A percentile compares a stretch with the other conserved stretches of the same genome.
Evolutionary conservation across 768 basidiomycete species (phyloP).

Genomic region (Glaciozyma martinii): DNA sequence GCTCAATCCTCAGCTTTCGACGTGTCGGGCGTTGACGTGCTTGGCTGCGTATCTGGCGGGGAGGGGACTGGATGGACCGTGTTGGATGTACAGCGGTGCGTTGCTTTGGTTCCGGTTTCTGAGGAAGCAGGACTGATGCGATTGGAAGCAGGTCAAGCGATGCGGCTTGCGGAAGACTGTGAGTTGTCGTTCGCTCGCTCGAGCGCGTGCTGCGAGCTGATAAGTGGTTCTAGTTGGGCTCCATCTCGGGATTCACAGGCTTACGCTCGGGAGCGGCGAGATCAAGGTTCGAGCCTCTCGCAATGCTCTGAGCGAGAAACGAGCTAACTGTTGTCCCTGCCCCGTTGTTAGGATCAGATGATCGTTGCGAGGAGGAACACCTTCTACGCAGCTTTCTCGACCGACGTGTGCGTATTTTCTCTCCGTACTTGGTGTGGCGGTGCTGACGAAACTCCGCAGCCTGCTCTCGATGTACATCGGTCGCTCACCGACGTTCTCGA

Average conservation of each 20-base stretch:
- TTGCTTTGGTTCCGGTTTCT: too few species aligned
- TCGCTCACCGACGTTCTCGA: neutral
- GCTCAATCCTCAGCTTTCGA: conserved; percentile 11
- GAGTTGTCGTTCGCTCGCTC: neutral
- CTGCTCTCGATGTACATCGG: neutral
- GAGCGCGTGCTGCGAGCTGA: too few species aligned
- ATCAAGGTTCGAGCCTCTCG: too few species aligned
- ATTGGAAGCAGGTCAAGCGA: neutral
- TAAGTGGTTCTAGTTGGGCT: neutral
- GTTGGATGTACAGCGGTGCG: too few species aligned
- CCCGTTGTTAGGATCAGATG: too few species aligned
- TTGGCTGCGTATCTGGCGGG: neutral
- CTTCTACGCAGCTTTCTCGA: conserved; percentile 1
- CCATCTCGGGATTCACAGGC: conserved; percentile 5
- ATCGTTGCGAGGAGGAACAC: neutral
- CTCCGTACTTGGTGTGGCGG: neutral
- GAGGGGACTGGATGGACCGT: neutral
- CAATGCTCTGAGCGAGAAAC: too few species aligned
- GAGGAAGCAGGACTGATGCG: too few species aligned
- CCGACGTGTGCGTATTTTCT: neutral
- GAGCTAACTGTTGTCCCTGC: too few species aligned
- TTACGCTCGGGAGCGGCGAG: neutral
- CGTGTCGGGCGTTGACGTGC: conserved; percentile 1
- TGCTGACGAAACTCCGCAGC: neutral
- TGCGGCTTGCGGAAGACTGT: conserved; percentile 6